Evolutionary conservation across 1,284 basidiomycete genomes (phyloP).

Genomic region (Ceratobasidium theobromae): DNA sequence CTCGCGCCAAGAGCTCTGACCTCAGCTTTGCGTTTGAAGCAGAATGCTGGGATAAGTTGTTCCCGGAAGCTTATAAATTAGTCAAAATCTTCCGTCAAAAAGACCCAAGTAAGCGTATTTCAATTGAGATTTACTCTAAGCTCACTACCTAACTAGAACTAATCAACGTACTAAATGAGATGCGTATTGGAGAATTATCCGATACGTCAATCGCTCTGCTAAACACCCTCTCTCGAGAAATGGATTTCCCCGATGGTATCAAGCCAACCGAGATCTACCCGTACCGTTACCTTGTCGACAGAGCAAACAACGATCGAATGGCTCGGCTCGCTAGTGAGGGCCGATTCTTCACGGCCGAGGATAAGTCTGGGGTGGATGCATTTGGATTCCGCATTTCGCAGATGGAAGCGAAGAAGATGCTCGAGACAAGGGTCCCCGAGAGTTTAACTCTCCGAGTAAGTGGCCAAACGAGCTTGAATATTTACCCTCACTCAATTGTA

Average conservation of each 20-base stretch:
- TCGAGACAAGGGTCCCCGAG: constrained; percentile 40
- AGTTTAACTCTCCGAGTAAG: neutral
- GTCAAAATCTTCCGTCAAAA: constrained; percentile 63
- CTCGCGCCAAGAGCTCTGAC: constrained; percentile 38
- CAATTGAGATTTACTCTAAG: no score
- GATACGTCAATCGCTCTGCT: constrained; percentile 3
- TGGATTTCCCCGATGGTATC: constrained; percentile 25
- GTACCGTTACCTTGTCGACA: constrained; percentile 12
- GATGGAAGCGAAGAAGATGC: constrained; percentile 38
- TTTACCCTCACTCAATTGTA: neutral
- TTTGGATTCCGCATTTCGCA: constrained; percentile 35
- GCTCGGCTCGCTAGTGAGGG: neutral
- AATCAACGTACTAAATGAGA: constrained; percentile 43
- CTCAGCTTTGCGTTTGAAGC: constrained; percentile 95
- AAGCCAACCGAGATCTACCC: constrained; percentile 34
- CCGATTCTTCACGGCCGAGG: neutral
- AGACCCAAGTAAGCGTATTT: constrained; percentile 35
- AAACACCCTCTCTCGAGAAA: constrained; percentile 8
- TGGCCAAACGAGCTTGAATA: neutral
- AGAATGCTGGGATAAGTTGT: constrained; percentile 63
- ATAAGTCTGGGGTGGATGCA: constrained; percentile 40
- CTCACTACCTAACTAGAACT: no score
- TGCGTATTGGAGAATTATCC: constrained; percentile 23
- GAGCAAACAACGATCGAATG: constrained; percentile 27
- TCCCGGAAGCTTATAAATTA: constrained; percentile 60